Evolutionary conservation across 352 stramenopile genomes (phyloP).

Genomic region (Globisporangium cylindrosporum): DNA sequence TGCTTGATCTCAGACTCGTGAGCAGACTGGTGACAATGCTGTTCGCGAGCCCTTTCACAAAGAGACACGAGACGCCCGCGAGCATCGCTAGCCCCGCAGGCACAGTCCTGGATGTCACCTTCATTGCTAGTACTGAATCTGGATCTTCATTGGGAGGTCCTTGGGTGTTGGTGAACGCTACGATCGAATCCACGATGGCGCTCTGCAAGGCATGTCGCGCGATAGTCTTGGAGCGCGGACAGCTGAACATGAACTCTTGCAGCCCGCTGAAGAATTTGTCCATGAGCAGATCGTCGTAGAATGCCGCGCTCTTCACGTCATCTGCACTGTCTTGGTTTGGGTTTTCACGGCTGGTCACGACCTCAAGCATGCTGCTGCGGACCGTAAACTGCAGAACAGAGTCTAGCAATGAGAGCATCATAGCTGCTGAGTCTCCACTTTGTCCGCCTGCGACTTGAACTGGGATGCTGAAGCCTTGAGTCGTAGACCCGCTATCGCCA

Average conservation of each 20-base stretch:
- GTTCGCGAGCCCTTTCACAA: constrained; percentile 43
- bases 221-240: constrained; percentile 28
- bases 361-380: constrained; percentile 20
- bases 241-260: constrained; percentile 57
- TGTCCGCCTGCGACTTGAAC: constrained; percentile 16
- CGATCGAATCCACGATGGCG: constrained; percentile 16
- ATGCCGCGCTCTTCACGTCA: not conserved
- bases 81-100: constrained; percentile 31
- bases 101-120: not conserved
- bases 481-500: constrained; percentile 10
- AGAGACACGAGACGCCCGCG: constrained; percentile 26
- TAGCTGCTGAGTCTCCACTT: not conserved
- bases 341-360: not conserved
- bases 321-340: not conserved
- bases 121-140: not conserved
- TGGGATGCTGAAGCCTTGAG: not conserved
- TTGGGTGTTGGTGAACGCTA: not conserved
- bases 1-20: not conserved
- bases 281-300: constrained; percentile 56
- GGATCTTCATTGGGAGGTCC: not conserved
- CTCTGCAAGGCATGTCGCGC: constrained; percentile 25
- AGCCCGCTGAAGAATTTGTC: constrained; percentile 58
- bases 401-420: constrained; percentile 18
- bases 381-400: constrained; percentile 26
- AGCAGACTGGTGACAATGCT: constrained; percentile 26